Evolutionary conservation across 305 asterid genomes (phyloP), one percentile per base, ranked within the genome.

Genomic region (Fraxinus velutina): DNA sequence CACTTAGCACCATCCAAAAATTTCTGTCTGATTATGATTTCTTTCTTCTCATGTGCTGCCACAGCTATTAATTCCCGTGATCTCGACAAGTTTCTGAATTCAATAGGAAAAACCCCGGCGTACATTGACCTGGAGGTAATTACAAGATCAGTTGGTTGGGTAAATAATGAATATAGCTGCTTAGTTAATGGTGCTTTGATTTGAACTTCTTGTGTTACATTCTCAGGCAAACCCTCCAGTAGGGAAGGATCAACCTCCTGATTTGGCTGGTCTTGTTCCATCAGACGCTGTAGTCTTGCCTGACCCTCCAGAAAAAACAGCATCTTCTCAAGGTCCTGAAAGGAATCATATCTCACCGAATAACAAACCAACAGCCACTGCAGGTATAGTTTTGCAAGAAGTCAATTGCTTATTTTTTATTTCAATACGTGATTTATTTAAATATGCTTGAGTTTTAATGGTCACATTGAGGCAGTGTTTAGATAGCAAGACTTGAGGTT

Each of bases 191-290:
- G 8, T 44, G 9, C 21, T 72, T 66, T 42, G 44, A 80, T 39
- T 79, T 82, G 76, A 79, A 76, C 15, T 79, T 19, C 7, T 66
- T 5, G 78, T 74, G 76, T 79, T 75, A 29, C 44, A 76, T 79
- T 82, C 57, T 13, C 85, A 96, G 99, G 98, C 92, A 78, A 92
- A 89, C 47, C 97, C 98, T 82, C 74, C 94, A 27, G 97, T 96
- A 24, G 98, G 98, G 76, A 96, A 93, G 90, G 99, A 94, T 86
- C 97, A 94, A 78, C 99, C 97, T 83, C 99, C 99, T 79, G 99
- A 96, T 90, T 89, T 96, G 75, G 97, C 96, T 32, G 80, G 84
- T 76, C 83, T 94, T 77, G 96, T 96, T 84, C 98, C 98, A 21
- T 90, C 96, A 80, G 97, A 92, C 87, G 87, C 82, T 70, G 78